A percentile compares a stretch with the other conserved stretches of the same genome.
These are phyloP conservation scores for Didymella keratinophila DNA, from an alignment of 2,329 filamentous ascomycete species.

Conservation along the genomic window DNA sequence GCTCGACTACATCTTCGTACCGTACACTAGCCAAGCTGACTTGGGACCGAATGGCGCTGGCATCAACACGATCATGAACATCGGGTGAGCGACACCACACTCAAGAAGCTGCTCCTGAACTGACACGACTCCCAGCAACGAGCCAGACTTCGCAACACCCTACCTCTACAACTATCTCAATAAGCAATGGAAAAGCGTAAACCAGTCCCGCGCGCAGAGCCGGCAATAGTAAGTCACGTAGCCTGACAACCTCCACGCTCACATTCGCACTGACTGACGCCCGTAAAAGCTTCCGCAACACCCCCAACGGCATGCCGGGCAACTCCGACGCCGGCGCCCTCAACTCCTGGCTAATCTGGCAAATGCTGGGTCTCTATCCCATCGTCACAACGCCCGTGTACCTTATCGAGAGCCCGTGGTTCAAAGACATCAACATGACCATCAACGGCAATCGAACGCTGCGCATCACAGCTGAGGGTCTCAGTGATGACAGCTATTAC, in stretches of 20 bases:
- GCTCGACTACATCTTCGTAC: conserved; percentile 50
- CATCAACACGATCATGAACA: conserved; percentile 61
- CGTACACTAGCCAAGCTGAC: conserved; percentile 43
- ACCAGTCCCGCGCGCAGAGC: conserved; percentile 38
- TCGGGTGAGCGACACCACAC: conserved; percentile 11
- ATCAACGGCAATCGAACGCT: conserved; percentile 61
- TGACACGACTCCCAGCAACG: conserved; percentile 58
- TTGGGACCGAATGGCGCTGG: conserved; percentile 48
- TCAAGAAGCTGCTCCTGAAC: not conserved
- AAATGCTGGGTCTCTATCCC: conserved; percentile 57
- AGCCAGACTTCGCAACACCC: conserved; percentile 71
- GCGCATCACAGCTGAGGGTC: conserved; percentile 61
- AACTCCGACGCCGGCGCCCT: conserved; percentile 56
- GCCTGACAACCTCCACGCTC: no score
- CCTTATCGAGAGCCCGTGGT: conserved; percentile 60
- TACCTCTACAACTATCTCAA: conserved; percentile 59
- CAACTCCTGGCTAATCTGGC: conserved; percentile 59
- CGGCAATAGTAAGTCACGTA: conserved; percentile 40
- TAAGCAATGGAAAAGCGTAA: conserved; percentile 51
- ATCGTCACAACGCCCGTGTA: conserved; percentile 73
- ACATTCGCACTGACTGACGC: no score
- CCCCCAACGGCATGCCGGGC: conserved; percentile 50
- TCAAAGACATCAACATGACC: conserved; percentile 63
- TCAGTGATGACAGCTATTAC: conserved; percentile 59
- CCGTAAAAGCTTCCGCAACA: conserved; percentile 29